phyloP scores from a whole-genome alignment of 2,329 filamentous ascomycete species.

The Colletotrichum lini region DNA sequence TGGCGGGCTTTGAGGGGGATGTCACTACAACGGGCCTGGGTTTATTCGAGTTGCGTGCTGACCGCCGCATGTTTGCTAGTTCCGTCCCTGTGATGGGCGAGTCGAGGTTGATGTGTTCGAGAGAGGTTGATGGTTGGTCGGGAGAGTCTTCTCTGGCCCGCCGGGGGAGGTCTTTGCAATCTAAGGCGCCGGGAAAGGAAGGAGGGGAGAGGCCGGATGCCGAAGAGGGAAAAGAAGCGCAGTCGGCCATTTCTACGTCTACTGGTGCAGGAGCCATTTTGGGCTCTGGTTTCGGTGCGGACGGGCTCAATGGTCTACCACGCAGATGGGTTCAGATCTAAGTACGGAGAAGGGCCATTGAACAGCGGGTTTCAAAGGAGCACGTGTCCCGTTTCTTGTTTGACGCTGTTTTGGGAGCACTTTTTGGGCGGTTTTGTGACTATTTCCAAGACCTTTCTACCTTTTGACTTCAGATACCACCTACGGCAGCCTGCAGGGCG shows the following conservation, averaged over 20 bases:
- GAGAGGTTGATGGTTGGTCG: slow-evolving; percentile 14
- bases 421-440: too few relatives aligned
- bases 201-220: slow-evolving; percentile 26
- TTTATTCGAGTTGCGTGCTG: slow-evolving; percentile 29
- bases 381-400: background rate
- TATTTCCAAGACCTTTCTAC: too few relatives aligned
- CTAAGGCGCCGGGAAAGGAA: slow-evolving; percentile 7
- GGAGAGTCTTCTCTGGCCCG: background rate
- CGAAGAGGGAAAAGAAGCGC: slow-evolving; percentile 3
- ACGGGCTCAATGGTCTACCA: background rate
- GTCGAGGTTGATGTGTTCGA: slow-evolving; percentile 10
- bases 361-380: background rate
- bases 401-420: background rate
- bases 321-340: background rate
- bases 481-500: too few relatives aligned
- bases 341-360: background rate
- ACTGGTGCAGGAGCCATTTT: slow-evolving; percentile 31
- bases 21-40: slow-evolving; percentile 15
- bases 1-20: slow-evolving; percentile 17
- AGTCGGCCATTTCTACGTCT: slow-evolving; percentile 39
- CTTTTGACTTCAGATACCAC: too few relatives aligned
- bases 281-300: background rate
- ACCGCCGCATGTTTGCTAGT: slow-evolving; percentile 26
- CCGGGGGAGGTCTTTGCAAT: background rate
- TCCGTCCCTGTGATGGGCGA: slow-evolving; percentile 7